Base-by-base conservation (phyloP, 2,329 filamentous ascomycete genomes). In the Apiospora marii region DNA sequence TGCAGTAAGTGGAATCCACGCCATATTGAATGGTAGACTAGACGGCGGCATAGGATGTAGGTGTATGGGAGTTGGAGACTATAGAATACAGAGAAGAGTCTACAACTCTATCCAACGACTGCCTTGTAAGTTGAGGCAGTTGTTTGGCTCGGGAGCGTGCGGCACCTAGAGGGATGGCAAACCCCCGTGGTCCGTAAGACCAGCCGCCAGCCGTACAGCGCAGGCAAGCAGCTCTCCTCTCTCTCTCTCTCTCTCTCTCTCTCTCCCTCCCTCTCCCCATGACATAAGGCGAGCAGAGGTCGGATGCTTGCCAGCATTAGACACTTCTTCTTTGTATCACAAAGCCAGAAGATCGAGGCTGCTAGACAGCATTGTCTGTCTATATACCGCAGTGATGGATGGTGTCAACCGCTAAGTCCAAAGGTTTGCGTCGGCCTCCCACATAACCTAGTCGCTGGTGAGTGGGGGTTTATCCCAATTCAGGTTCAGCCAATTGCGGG, bases 391-490 rank as follows among this genome's bases (percentile, higher is more conserved):
- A 37, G 37, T 37, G 5, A 41, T 41, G 6, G 5, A 41, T 41
- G 37, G 37, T 41, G 37, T 7, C 37, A 41, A 41, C 37, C 37
- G 46, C 7, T 48, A 48, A 58, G 27, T 34, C 51, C 51, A 58
- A 58, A 34, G 51, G 51, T 58, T 58, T 34, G 51, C 51, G 51
- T 34, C 51, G 51, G 51, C 51, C 34, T 34, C 51, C 27, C 27
- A 27, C 16, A 8, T 16, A 16, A 27, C 16, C 3, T 16, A 16
- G 51, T 27, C n/a, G 10, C 10, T 27, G 49, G 49, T 53, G 49
- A 24, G 24, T 53, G 49, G 49, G 24, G 24, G 49, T 30, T 53
- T 53, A 24, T 53, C 27, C 27, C 49, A 53, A 30, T 30, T 5
- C 24, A 53, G 49, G 37, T 41, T 10, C 37, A 27, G 7, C 24